Evolutionary conservation across 129 eudicot species (phyloP).

Genomic region (Artemisia annua): DNA sequence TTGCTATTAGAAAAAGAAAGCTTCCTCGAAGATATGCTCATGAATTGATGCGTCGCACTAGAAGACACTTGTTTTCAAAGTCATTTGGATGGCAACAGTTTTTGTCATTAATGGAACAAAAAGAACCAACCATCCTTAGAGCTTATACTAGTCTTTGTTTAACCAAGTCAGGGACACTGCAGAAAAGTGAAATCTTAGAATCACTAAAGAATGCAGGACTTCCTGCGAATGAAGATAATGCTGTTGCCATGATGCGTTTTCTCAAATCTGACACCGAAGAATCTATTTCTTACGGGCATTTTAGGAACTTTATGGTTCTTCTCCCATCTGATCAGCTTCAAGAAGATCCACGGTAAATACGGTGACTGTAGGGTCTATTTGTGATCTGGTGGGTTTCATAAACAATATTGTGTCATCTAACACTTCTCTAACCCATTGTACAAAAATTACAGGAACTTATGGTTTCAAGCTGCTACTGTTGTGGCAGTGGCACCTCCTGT

Average conservation of each 20-base stretch:
- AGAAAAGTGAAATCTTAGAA: conserved; percentile 83
- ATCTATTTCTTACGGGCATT: conserved; percentile 94
- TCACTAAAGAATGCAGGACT: conserved; percentile 89
- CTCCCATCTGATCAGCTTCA: conserved; percentile 93
- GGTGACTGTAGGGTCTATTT: not conserved
- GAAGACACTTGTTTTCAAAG: conserved; percentile 85
- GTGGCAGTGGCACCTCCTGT: conserved; percentile 95
- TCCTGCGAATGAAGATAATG: conserved; percentile 98
- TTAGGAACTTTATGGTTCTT: conserved; percentile 89
- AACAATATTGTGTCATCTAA: not conserved
- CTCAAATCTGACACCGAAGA: conserved; percentile 84
- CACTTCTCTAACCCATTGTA: not conserved
- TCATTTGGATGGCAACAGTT: conserved; percentile 98
- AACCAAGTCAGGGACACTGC: conserved; percentile 94
- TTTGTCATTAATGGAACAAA: conserved; percentile 92
- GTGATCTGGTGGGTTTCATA: not conserved
- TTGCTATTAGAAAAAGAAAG: conserved; percentile 85
- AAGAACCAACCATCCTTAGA: conserved; percentile 90
- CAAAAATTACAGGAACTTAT: conserved; percentile 56
- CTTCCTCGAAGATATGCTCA: conserved; percentile 85
- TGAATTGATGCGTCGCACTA: conserved; percentile 83
- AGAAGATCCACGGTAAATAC: conserved; percentile 82
- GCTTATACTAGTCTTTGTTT: conserved; percentile 92
- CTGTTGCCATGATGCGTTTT: conserved; percentile 98
- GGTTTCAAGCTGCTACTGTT: conserved; percentile 99